These are phyloP conservation scores for Monosporozyma aerobia DNA, from an alignment of 805 yeast species.

Conservation along the genomic window DNA sequence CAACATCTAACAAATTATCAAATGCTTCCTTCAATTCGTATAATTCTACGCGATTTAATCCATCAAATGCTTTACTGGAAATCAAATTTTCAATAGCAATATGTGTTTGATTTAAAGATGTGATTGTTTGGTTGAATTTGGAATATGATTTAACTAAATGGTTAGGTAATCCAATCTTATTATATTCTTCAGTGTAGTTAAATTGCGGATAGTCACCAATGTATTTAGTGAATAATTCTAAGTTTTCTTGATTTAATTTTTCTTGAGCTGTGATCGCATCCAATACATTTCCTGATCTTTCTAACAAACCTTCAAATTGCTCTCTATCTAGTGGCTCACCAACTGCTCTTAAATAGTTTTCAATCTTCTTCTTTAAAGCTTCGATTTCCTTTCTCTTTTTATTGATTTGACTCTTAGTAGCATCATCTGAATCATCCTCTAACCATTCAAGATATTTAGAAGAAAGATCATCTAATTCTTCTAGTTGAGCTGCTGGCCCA, in stretches of 20 bases:
- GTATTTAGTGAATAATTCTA: constrained; percentile 34
- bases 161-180: constrained; percentile 32
- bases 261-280: constrained; percentile 37
- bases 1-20: constrained; percentile 14
- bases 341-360: constrained; percentile 34
- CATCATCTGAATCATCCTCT: constrained; percentile 55
- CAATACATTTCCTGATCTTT: constrained; percentile 35
- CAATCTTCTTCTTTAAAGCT: constrained; percentile 26
- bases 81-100: constrained; percentile 17
- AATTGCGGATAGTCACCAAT: constrained; percentile 35
- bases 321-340: constrained; percentile 39
- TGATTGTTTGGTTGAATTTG: constrained; percentile 9
- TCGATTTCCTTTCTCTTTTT: constrained; percentile 12
- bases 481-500: constrained; percentile 35
- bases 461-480: constrained; percentile 32
- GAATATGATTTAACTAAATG: constrained; percentile 9
- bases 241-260: constrained; percentile 38
- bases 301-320: constrained; percentile 37
- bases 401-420: constrained; percentile 21
- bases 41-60: constrained; percentile 23
- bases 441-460: constrained; percentile 62
- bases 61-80: constrained; percentile 16
- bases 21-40: constrained; percentile 26
- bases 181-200: constrained; percentile 45
- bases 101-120: constrained; percentile 10